phyloP scores from a whole-genome alignment of 2,329 filamentous ascomycete species.

The Thelonectria rubi region DNA sequence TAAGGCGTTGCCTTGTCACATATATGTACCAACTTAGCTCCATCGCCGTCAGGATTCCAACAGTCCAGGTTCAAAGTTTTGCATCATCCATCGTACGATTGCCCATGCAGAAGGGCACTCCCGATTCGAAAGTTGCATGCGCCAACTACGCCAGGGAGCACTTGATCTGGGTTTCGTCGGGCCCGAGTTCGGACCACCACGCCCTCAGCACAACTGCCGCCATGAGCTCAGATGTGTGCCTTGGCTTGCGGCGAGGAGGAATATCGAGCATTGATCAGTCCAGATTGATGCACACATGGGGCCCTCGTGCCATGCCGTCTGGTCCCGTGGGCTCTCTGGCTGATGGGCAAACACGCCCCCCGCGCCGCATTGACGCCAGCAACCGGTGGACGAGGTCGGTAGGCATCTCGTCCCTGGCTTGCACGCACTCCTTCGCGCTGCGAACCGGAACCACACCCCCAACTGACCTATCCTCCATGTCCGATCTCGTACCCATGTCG shows the following conservation, averaged over 20 bases:
- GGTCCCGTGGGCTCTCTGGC: slow-evolving; percentile 6
- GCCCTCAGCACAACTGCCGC: slow-evolving; percentile 14
- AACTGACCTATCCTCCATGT: slow-evolving; percentile 24
- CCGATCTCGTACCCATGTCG: slow-evolving; percentile 32
- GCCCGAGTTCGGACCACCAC: slow-evolving; percentile 10
- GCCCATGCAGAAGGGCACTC: background rate
- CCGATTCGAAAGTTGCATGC: background rate
- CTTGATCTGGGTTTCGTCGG: slow-evolving; percentile 8
- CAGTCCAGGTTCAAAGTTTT: background rate
- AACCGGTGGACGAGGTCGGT: background rate
- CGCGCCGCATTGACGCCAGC: slow-evolving; percentile 1
- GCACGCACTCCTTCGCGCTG: background rate
- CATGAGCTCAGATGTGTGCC: slow-evolving; percentile 6
- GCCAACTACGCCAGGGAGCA: background rate
- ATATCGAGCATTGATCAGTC: slow-evolving; percentile 10
- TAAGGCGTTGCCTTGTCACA: background rate
- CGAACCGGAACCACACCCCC: slow-evolving; percentile 2
- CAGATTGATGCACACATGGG: slow-evolving; percentile 12
- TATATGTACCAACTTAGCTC: background rate
- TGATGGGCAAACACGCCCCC: background rate
- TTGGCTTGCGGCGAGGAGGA: slow-evolving; percentile 3
- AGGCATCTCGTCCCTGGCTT: background rate
- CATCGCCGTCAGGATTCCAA: background rate
- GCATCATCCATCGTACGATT: slow-evolving; percentile 3
- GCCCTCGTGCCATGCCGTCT: slow-evolving; percentile 4